Evolutionary conservation across 2,329 filamentous ascomycete species (phyloP).

Genomic region (Ophiocordyceps sinensis): DNA sequence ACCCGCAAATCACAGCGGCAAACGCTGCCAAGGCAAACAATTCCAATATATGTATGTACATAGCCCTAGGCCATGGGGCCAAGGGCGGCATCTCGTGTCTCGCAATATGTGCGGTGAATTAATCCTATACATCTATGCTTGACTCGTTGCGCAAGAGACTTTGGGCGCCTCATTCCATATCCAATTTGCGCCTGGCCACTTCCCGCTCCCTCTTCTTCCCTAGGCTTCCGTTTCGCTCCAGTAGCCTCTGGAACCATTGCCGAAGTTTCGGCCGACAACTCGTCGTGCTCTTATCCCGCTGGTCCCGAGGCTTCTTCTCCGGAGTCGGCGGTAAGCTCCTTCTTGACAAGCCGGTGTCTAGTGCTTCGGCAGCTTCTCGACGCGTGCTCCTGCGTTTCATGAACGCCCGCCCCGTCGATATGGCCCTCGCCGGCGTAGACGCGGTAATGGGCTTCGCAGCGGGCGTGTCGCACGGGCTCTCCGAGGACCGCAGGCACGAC

Average conservation of each 20-base stretch:
- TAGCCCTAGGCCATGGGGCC: no score
- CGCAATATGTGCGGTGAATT: no score
- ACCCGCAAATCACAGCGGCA: no score
- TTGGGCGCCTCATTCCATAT: background rate
- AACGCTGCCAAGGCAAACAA: no score
- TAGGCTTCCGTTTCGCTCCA: constrained; percentile 1
- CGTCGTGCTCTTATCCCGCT: background rate
- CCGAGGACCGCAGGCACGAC: background rate
- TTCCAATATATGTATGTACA: no score
- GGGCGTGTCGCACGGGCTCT: constrained; percentile 1
- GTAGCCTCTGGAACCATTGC: constrained; percentile 6
- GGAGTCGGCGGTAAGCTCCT: background rate
- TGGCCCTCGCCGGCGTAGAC: constrained; percentile 6
- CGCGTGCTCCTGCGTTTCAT: constrained; percentile 9
- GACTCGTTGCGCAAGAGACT: background rate
- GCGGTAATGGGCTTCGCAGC: background rate
- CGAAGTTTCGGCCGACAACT: constrained; percentile 2
- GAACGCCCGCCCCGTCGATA: constrained; percentile 12
- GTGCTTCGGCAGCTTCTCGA: constrained; percentile 2
- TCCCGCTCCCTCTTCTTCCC: background rate
- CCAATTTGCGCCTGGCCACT: constrained; percentile 1
- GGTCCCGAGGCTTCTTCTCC: background rate
- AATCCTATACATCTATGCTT: background rate
- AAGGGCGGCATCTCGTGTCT: no score
- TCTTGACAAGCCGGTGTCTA: background rate